phyloP scores from a whole-genome alignment of 2,329 filamentous ascomycete species.

The Camillea tinctor region DNA sequence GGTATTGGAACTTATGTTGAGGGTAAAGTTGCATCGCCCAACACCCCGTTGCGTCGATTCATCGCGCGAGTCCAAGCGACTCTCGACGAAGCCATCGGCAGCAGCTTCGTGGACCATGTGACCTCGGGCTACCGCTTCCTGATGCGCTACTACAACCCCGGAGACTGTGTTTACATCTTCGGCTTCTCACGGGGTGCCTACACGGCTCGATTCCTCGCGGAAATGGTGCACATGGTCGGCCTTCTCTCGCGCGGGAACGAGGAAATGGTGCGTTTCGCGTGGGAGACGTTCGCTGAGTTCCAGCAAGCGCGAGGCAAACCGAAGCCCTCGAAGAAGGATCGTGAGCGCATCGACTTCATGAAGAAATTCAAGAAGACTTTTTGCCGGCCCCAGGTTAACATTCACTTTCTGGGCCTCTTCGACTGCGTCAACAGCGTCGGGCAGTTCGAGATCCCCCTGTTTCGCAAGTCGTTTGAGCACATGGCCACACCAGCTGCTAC shows the following conservation, averaged over 20 bases:
- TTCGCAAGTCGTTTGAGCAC: conserved; percentile 35
- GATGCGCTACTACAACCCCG: conserved; percentile 52
- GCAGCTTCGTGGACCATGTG: conserved; percentile 50
- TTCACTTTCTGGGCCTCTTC: conserved; percentile 56
- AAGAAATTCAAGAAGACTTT: conserved; percentile 48
- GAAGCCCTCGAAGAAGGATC: conserved; percentile 31
- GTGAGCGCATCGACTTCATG: conserved; percentile 38
- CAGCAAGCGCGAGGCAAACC: conserved; percentile 6
- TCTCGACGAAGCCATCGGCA: conserved; percentile 44
- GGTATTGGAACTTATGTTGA: conserved; percentile 51
- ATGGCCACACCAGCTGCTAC: conserved; percentile 41
- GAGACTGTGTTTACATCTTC: conserved; percentile 53
- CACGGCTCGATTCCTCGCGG: conserved; percentile 51
- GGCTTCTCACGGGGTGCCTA: conserved; percentile 54
- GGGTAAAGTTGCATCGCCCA: conserved; percentile 41
- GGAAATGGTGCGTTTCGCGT: conserved; percentile 53
- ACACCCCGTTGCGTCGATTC: conserved; percentile 34
- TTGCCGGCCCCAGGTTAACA: conserved; percentile 37
- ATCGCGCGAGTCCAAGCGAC: conserved; percentile 38
- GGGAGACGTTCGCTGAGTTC: conserved; percentile 25
- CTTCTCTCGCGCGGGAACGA: conserved; percentile 52
- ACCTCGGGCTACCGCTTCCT: conserved; percentile 53
- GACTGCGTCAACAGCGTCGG: conserved; percentile 54
- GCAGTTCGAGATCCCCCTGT: conserved; percentile 40
- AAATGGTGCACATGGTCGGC: conserved; percentile 50